Percentiles rank a stretch among this genome's conserved stretches.
Conservation (phyloP, 2,329 filamentous ascomycete genomes). For the Aspergillus quadrilineatus region DNA sequence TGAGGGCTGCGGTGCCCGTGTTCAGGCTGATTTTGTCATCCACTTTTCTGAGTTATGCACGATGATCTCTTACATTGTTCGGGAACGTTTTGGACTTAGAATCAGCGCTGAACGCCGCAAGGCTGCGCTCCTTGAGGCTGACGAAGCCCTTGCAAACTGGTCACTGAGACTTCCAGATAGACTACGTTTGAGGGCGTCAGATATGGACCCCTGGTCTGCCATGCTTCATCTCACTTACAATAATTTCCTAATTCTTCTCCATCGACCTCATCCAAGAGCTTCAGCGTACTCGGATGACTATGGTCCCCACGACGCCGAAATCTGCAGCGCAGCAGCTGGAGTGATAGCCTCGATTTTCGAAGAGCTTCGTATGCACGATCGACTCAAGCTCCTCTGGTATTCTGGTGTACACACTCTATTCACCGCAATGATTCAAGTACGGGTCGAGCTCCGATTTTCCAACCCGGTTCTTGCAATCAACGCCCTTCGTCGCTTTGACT, state of each 20-base stretch:
- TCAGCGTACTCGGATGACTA: conserved; percentile 46
- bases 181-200: conserved; percentile 40
- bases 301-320: conserved; percentile 47
- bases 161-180: conserved; percentile 43
- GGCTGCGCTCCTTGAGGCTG: conserved; percentile 42
- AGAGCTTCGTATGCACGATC: conserved; percentile 42
- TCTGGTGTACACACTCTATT: conserved; percentile 47
- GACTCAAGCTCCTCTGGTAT: conserved; percentile 46
- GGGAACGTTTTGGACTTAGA: conserved; percentile 43
- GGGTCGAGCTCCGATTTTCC: conserved; percentile 47
- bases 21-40: conserved; percentile 48
- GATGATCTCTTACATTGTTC: conserved; percentile 49
- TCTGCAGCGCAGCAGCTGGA: conserved; percentile 46
- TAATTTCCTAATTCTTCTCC: conserved; percentile 47
- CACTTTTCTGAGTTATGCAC: conserved; percentile 53
- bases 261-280: conserved; percentile 45
- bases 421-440: conserved; percentile 49
- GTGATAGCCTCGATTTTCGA: conserved; percentile 49
- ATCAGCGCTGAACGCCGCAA: conserved; percentile 43
- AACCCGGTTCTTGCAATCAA: conserved; percentile 48
- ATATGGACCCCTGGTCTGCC: conserved; percentile 46
- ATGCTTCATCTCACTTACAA: conserved; percentile 48
- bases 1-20: conserved; percentile 46
- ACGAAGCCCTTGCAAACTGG: conserved; percentile 44
- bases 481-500: conserved; percentile 46